Evolutionary conservation across 352 stramenopile genomes (phyloP).

Genomic region (Peronospora farinosa): DNA sequence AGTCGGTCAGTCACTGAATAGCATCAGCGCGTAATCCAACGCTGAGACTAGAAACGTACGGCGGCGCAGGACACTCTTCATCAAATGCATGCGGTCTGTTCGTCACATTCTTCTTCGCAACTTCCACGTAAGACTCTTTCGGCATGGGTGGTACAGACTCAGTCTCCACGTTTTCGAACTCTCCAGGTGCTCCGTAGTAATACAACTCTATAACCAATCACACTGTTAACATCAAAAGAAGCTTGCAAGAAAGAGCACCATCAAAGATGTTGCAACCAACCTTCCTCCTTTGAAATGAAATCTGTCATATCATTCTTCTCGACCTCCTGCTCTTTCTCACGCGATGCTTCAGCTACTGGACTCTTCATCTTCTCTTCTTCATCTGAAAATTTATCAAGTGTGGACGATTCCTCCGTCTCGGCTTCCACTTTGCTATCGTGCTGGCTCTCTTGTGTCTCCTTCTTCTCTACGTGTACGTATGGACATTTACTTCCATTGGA

Average conservation of each 20-base stretch:
- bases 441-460: conserved; percentile 16
- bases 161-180: conserved; percentile 38
- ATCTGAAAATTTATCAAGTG: conserved; percentile 15
- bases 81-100: conserved; percentile 30
- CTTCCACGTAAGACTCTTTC: conserved; percentile 50
- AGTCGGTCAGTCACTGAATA: conserved; percentile 1
- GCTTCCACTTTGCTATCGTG: conserved; percentile 29
- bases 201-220: conserved; percentile 41
- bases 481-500: conserved; percentile 52
- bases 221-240: conserved; percentile 1
- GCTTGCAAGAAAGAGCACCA: neutral
- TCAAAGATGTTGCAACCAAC: conserved; percentile 12
- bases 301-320: conserved; percentile 39
- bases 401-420: conserved; percentile 22
- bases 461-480: conserved; percentile 51
- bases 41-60: conserved; percentile 32
- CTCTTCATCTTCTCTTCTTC: conserved; percentile 31
- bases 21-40: neutral
- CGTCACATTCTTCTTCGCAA: conserved; percentile 44
- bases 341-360: conserved; percentile 5
- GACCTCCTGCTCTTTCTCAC: conserved; percentile 13
- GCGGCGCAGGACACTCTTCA: conserved; percentile 36
- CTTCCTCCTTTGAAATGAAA: conserved; percentile 78
- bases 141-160: conserved; percentile 15
- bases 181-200: conserved; percentile 70